These are phyloP conservation scores for Dictyostelium discoideum DNA, from an alignment of 78 protist species.

Conservation along the genomic window DNA sequence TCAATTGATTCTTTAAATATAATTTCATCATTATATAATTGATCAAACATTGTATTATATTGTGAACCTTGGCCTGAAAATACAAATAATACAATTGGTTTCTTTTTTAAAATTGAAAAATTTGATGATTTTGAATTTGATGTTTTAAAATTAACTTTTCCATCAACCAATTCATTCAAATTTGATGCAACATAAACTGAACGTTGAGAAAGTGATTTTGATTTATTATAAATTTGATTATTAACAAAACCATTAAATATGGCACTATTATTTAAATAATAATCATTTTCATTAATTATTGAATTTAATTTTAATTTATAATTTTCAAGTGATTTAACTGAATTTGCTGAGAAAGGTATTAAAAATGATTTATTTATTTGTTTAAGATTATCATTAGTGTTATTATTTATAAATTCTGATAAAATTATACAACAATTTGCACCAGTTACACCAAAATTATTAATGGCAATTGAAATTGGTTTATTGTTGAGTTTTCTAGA, in stretches of 20 bases:
- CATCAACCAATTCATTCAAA: neutral
- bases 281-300: neutral
- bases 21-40: neutral
- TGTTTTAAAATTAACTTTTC: neutral
- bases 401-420: neutral
- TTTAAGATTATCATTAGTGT: neutral
- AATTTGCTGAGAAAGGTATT: constrained; percentile 56
- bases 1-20: constrained; percentile 2
- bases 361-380: constrained; percentile 2
- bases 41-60: neutral
- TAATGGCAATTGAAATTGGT: neutral
- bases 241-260: neutral
- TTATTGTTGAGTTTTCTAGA: neutral
- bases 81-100: neutral
- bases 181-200: neutral
- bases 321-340: constrained; percentile 19
- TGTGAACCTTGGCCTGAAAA: constrained; percentile 22
- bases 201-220: neutral
- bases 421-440: constrained; percentile 38
- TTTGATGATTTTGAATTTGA: neutral
- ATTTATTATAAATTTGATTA: neutral
- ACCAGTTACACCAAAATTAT: constrained; percentile 47
- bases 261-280: neutral
- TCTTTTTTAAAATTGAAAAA: neutral
- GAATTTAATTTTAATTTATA: constrained; percentile 4